phyloP scores from a whole-genome alignment of 306 rosid genomes.

The Pyrus betulifolia region DNA sequence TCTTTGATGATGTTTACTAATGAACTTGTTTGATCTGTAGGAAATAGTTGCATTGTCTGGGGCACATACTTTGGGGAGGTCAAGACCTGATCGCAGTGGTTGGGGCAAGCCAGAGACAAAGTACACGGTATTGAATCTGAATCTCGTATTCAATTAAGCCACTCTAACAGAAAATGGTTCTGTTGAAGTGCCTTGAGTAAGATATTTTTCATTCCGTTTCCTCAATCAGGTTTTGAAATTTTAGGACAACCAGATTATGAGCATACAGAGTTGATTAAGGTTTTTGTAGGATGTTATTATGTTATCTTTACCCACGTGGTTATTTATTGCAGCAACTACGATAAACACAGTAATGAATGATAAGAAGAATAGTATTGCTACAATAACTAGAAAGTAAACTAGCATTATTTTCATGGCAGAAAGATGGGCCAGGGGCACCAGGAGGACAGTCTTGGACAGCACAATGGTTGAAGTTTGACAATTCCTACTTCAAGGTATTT shows the following conservation, averaged over 20 bases:
- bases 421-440: slow-evolving; percentile 96
- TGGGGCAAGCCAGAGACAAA: slow-evolving; percentile 99
- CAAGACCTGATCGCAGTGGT: slow-evolving; percentile 97
- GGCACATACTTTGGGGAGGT: slow-evolving; percentile 89
- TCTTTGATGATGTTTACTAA: slow-evolving; percentile 20
- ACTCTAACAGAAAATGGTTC: background rate
- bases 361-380: background rate
- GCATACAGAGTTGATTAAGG: background rate
- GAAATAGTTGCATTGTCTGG: slow-evolving; percentile 98
- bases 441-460: slow-evolving; percentile 99
- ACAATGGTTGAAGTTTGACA: slow-evolving; percentile 94
- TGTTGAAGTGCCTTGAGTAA: background rate
- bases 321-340: background rate
- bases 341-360: background rate
- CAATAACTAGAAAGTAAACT: slow-evolving; percentile 12
- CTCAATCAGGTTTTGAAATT: background rate
- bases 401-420: slow-evolving; percentile 41
- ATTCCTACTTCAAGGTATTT: slow-evolving; percentile 85
- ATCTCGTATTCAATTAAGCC: background rate
- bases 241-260: background rate
- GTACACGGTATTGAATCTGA: slow-evolving; percentile 57
- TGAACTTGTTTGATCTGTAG: slow-evolving; percentile 37
- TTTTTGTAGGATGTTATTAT: background rate
- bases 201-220: background rate
- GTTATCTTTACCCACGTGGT: background rate